Conservation (phyloP, 495 filamentous ascomycete species). For the Chaetomidium leptoderma region DNA sequence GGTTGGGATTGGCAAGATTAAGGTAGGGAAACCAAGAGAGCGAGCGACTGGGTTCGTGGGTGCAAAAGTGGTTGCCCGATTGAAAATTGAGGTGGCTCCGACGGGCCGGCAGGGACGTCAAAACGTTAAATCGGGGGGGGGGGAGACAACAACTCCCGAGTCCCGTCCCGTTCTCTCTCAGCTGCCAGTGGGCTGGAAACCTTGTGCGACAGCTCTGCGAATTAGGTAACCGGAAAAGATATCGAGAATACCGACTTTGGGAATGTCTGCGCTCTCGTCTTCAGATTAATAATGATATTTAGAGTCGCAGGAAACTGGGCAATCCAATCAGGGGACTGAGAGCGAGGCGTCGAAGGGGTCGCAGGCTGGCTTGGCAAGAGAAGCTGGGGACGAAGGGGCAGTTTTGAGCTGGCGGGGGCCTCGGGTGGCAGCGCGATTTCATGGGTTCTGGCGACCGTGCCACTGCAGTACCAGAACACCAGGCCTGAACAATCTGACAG, state of each 20-base stretch:
- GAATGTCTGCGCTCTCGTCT: not conserved
- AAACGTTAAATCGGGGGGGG: no score
- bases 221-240: no score
- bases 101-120: slow-evolving; percentile 2
- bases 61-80: slow-evolving; percentile 23
- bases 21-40: slow-evolving; percentile 7
- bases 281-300: not conserved
- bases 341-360: slow-evolving; percentile 22
- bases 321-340: not conserved
- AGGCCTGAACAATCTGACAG: no score
- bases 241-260: not conserved
- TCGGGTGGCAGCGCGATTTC: not conserved
- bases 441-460: not conserved
- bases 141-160: no score
- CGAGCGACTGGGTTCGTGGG: slow-evolving; percentile 14
- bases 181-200: not conserved
- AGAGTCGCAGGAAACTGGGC: not conserved
- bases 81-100: slow-evolving; percentile 20
- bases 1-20: slow-evolving; percentile 27
- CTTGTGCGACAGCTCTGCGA: not conserved
- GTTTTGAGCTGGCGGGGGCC: not conserved
- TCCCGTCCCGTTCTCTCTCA: not conserved
- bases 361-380: slow-evolving; percentile 7
- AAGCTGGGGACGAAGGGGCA: slow-evolving; percentile 10
- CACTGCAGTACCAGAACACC: no score